A percentile compares a stretch with the other conserved stretches of the same genome.
phyloP scores from a whole-genome alignment of 2,329 filamentous ascomycete species.

The Alternaria brassicae region DNA sequence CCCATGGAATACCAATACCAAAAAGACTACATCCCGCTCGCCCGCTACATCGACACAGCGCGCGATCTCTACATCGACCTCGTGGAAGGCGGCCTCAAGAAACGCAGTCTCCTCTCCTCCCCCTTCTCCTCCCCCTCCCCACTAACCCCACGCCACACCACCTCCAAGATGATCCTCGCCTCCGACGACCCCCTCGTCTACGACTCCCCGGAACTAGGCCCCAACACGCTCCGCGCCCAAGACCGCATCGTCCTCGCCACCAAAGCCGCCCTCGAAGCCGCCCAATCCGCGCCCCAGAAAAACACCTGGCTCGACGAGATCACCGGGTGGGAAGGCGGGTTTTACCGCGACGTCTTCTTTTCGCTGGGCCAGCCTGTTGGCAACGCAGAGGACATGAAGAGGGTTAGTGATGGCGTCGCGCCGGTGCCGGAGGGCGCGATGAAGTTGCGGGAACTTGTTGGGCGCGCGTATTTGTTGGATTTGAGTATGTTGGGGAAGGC shows the following conservation, averaged over 20 bases:
- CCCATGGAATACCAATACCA: constrained; percentile 79
- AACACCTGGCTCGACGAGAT: constrained; percentile 72
- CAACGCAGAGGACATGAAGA: constrained; percentile 37
- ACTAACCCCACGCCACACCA: constrained; percentile 35
- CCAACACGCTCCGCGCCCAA: constrained; percentile 66
- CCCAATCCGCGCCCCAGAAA: constrained; percentile 41
- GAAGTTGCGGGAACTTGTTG: constrained; percentile 74
- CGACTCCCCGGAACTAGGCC: constrained; percentile 68
- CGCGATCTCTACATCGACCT: constrained; percentile 61
- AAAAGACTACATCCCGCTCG: constrained; percentile 77
- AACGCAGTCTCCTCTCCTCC: constrained; percentile 10
- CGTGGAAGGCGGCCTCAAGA: constrained; percentile 29
- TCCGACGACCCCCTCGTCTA: constrained; percentile 84
- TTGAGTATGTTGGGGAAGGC: constrained; percentile 73
- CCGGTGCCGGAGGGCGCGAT: constrained; percentile 59
- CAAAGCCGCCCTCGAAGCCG: constrained; percentile 60
- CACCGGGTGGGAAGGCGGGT: constrained; percentile 88
- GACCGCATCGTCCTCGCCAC: constrained; percentile 77
- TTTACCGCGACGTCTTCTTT: constrained; percentile 83
- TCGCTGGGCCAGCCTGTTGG: constrained; percentile 64
- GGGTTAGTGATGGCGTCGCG: constrained; percentile 24
- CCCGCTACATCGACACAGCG: constrained; percentile 69
- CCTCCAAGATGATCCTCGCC: constrained; percentile 67
- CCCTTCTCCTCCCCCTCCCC: constrained; percentile 21
- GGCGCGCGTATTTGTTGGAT: constrained; percentile 82